Percentiles rank a stretch among this genome's conserved stretches.
phyloP scores from a whole-genome alignment of 2,329 filamentous ascomycete genomes.

The Cytospora piceae region DNA sequence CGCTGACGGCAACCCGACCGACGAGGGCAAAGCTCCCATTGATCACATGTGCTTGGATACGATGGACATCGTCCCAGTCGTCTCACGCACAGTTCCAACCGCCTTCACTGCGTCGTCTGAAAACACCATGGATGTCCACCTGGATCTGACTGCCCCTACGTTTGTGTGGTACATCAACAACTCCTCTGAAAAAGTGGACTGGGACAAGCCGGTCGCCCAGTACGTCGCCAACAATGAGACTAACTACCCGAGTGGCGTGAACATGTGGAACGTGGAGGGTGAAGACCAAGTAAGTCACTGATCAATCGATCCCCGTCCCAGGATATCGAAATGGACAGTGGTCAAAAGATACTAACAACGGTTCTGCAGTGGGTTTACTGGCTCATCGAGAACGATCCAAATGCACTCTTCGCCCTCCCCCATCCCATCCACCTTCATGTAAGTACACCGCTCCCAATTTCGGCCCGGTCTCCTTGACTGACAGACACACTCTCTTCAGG shows the following conservation, averaged over 20 bases:
- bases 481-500: conserved; percentile 28
- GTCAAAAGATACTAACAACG: background rate
- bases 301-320: background rate
- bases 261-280: conserved; percentile 37
- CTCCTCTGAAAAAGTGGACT: conserved; percentile 43
- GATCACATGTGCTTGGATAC: conserved; percentile 37
- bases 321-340: conserved; percentile 6
- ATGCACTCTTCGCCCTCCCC: conserved; percentile 33
- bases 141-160: conserved; percentile 32
- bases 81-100: conserved; percentile 35
- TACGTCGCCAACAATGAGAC: conserved; percentile 39
- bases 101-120: conserved; percentile 36
- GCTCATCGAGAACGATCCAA: conserved; percentile 38
- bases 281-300: conserved; percentile 29
- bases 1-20: conserved; percentile 37
- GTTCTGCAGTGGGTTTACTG: conserved; percentile 37
- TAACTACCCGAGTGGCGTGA: conserved; percentile 35
- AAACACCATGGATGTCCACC: conserved; percentile 35
- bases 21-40: conserved; percentile 35
- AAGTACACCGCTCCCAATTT: background rate
- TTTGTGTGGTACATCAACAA: conserved; percentile 42
- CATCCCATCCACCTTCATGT: conserved; percentile 42
- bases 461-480: conserved; percentile 9
- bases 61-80: conserved; percentile 43
- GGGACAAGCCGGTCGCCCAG: conserved; percentile 46